Evolutionary conservation across 1,284 basidiomycete species (phyloP), one percentile per base, ranked within the genome.

Genomic region (Cryptococcus wingfieldii): DNA sequence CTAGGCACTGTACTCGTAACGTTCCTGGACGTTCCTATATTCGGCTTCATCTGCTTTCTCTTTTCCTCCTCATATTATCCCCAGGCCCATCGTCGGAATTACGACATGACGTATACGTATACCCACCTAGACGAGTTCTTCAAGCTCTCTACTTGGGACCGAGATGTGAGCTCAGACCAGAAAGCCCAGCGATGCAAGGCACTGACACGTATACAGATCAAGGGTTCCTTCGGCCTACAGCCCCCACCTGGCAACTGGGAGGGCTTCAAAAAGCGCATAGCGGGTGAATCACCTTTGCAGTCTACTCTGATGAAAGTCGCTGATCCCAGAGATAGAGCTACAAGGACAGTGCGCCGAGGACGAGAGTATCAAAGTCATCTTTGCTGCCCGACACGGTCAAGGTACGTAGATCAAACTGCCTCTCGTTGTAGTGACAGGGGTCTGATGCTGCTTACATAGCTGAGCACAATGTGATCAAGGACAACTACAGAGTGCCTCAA

Each of bases 331-430:
- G 10, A 25, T 48, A 69, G 67, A 61, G 38, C 56, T 68, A 4
- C 47, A 67, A 13, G 49, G 23, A 7, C 28, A 13, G 12, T 53
- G 54, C 55, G 53, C 23, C 25, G 49, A 48, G 27, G 63, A 60
- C 38, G 62, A 67, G 54, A 55, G 47, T 19, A 58, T 71, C 57
- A 67, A 65, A 34, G 69, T 71, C 18, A 51, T 71, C 19, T 71
- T 63, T 46, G 59, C 63, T 1, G 68, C 66, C 16, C 59, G 69
- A 25, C 69, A 71, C 46, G 69, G 69, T 28, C 65, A 71, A 57
- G 66, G 67, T 67, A 43, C 51, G 59, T 38, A 9, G 4, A 28
- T 18, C 28, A n/a, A 16, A 25, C 23, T 34, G 31, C 31, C 10
- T 34, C 23, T 16, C 10, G 25, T 13, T 6, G 39, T 12, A n/a